phyloP scores from a whole-genome alignment of 495 filamentous ascomycete species.

The Trichodelitschia bisporula region DNA sequence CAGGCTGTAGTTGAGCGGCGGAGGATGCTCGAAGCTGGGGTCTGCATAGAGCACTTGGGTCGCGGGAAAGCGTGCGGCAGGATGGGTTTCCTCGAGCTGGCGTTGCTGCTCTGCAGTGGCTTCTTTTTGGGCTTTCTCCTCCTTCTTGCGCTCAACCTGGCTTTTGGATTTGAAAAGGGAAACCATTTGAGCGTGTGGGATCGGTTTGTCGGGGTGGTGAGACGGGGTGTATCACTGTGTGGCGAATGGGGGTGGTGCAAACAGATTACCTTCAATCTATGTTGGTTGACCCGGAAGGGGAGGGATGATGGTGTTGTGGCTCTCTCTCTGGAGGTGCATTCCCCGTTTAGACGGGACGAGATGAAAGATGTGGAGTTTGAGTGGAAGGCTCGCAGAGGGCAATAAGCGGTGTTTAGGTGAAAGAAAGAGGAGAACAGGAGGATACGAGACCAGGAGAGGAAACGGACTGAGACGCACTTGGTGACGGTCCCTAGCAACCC shows the following conservation, averaged over 20 bases:
- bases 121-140: background rate
- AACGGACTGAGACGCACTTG: no score
- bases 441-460: no score
- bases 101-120: slow-evolving; percentile 1
- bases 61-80: slow-evolving; percentile 4
- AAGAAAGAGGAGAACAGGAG: no score
- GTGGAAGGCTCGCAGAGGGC: no score
- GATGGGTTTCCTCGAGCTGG: slow-evolving; percentile 1
- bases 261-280: no score
- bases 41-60: slow-evolving; percentile 10
- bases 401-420: no score
- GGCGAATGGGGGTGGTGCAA: no score
- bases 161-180: background rate
- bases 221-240: no score
- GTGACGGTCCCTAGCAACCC: no score
- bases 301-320: background rate
- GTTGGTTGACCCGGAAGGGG: no score
- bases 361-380: background rate
- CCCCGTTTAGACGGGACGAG: background rate
- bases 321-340: background rate
- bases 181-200: background rate
- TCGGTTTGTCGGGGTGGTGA: no score
- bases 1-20: slow-evolving; percentile 30
- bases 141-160: background rate
- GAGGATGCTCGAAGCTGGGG: slow-evolving; percentile 18